phyloP scores from a whole-genome alignment of 2,329 filamentous ascomycete genomes.

The Annulohypoxylon truncatum region DNA sequence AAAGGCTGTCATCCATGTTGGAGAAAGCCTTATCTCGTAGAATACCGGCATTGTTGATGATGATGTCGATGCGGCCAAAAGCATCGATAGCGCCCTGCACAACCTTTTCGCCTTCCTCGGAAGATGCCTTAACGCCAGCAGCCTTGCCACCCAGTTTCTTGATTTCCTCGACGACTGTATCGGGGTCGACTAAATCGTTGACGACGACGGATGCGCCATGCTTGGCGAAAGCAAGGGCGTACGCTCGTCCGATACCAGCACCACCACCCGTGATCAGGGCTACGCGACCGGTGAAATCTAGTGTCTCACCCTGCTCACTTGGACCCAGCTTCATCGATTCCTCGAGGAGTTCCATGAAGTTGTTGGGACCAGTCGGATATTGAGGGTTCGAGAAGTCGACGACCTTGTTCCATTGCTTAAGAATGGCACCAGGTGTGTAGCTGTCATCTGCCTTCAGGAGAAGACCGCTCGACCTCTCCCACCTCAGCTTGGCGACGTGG shows the following conservation, averaged over 20 bases:
- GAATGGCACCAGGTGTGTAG: slow-evolving; percentile 87
- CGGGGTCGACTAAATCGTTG: slow-evolving; percentile 94
- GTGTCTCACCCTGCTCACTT: slow-evolving; percentile 76
- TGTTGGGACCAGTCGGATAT: slow-evolving; percentile 85
- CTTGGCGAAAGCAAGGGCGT: slow-evolving; percentile 89
- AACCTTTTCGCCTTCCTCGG: slow-evolving; percentile 90
- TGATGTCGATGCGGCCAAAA: slow-evolving; percentile 91
- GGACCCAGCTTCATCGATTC: slow-evolving; percentile 81
- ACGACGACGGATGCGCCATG: slow-evolving; percentile 87
- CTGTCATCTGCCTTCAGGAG: slow-evolving; percentile 89
- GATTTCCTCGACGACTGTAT: slow-evolving; percentile 91
- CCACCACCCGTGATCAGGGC: slow-evolving; percentile 89
- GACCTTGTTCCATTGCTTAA: slow-evolving; percentile 90
- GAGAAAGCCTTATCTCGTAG: slow-evolving; percentile 96
- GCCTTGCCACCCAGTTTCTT: slow-evolving; percentile 89
- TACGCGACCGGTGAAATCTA: slow-evolving; percentile 86
- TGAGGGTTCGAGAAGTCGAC: slow-evolving; percentile 86
- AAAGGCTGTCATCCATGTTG: slow-evolving; percentile 96
- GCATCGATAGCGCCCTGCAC: slow-evolving; percentile 94
- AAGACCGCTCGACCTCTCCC: slow-evolving; percentile 91
- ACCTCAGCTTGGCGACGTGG: slow-evolving; percentile 91
- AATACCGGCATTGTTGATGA: slow-evolving; percentile 98
- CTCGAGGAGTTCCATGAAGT: slow-evolving; percentile 89
- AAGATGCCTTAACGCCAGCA: slow-evolving; percentile 91
- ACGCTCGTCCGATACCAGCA: slow-evolving; percentile 90